Evolutionary conservation across 768 basidiomycete species (phyloP).

Genomic region (Serendipita sp.): DNA sequence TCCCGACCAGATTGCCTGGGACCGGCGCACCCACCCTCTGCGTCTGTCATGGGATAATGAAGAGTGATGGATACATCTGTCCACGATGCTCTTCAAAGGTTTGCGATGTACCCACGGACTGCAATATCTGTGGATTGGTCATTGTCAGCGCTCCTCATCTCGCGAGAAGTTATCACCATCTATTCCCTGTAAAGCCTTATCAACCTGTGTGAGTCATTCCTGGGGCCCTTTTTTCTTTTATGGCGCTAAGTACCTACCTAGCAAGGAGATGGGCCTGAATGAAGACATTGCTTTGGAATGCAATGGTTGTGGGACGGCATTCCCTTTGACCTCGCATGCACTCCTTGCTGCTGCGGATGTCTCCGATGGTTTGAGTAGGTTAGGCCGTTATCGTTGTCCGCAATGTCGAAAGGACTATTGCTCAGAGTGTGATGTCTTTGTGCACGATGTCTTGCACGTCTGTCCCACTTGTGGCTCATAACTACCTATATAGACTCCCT

Average conservation of each 20-base stretch:
- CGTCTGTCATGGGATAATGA: slow-evolving; percentile 85
- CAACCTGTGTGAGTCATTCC: slow-evolving; percentile 52
- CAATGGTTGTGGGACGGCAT: slow-evolving; percentile 50
- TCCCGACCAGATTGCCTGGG: slow-evolving; percentile 82
- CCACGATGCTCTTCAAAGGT: slow-evolving; percentile 86
- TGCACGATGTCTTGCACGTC: slow-evolving; percentile 88
- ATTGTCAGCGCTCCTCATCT: slow-evolving; percentile 96
- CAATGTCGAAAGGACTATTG: slow-evolving; percentile 83
- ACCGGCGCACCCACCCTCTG: slow-evolving; percentile 73
- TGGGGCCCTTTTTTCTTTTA: slow-evolving; percentile 2
- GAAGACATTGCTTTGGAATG: slow-evolving; percentile 31
- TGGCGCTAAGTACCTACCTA: slow-evolving; percentile 7
- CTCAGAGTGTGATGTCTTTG: slow-evolving; percentile 88
- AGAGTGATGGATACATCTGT: slow-evolving; percentile 86
- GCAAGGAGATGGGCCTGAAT: slow-evolving; percentile 17
- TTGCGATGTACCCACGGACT: slow-evolving; percentile 97
- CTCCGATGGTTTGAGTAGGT: slow-evolving; percentile 59
- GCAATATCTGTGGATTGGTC: slow-evolving; percentile 93
- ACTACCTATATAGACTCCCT: neutral
- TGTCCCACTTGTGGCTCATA: slow-evolving; percentile 46
- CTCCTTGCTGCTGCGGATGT: slow-evolving; percentile 24
- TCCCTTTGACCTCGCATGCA: slow-evolving; percentile 40
- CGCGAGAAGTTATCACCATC: slow-evolving; percentile 85
- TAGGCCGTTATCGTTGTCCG: slow-evolving; percentile 79
- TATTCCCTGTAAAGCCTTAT: slow-evolving; percentile 88